phyloP scores from a whole-genome alignment of 331 rosid species.

The Acacia pycnantha region DNA sequence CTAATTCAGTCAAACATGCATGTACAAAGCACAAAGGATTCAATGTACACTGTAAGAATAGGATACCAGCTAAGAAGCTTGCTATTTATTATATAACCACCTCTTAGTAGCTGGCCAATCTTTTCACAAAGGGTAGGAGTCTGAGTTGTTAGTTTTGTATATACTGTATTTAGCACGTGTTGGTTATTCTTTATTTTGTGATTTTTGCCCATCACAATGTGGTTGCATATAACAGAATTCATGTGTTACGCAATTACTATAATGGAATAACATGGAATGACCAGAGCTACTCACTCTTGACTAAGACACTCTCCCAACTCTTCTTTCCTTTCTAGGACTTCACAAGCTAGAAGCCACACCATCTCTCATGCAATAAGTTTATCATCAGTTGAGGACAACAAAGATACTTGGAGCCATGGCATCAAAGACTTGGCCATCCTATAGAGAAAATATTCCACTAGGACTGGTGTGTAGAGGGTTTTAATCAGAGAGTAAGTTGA shows the following conservation, averaged over 20 bases:
- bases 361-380: not conserved
- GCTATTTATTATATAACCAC: not conserved
- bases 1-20: not conserved
- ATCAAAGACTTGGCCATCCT: not conserved
- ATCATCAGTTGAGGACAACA: not conserved
- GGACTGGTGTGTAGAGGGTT: not conserved
- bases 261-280: not conserved
- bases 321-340: not conserved
- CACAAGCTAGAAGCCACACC: not conserved
- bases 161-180: not conserved
- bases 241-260: not conserved
- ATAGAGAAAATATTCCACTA: not conserved
- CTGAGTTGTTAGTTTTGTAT: not conserved
- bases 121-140: not conserved
- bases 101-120: not conserved
- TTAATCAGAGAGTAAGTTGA: not conserved
- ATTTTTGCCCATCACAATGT: not conserved
- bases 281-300: not conserved
- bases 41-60: not conserved
- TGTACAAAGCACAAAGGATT: not conserved
- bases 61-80: not conserved
- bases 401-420: not conserved
- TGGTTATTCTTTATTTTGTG: not conserved
- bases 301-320: not conserved
- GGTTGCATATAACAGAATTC: not conserved